Conservation (phyloP, 306 rosid genomes). For the Argentina anserina region DNA sequence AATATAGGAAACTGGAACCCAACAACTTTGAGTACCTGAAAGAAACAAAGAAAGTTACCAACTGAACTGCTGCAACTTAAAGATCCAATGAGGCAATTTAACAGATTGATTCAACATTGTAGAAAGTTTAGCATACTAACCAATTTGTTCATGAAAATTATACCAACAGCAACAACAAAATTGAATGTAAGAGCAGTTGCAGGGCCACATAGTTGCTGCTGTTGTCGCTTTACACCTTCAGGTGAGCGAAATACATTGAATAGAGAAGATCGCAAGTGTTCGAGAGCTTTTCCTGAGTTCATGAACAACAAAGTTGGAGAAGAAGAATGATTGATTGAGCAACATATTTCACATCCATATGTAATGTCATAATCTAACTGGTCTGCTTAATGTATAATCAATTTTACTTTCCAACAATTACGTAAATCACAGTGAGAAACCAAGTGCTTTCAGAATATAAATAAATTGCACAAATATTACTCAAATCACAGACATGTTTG, state of each 20-base stretch:
- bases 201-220: slow-evolving; percentile 66
- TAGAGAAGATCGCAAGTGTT: slow-evolving; percentile 57
- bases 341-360: background rate
- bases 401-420: background rate
- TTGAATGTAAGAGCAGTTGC: slow-evolving; percentile 72
- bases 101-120: slow-evolving; percentile 7
- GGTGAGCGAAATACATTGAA: slow-evolving; percentile 57
- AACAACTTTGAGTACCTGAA: slow-evolving; percentile 76
- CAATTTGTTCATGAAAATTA: slow-evolving; percentile 83
- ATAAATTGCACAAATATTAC: background rate
- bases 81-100: slow-evolving; percentile 10
- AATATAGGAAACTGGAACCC: slow-evolving; percentile 70
- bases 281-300: slow-evolving; percentile 61
- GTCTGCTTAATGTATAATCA: background rate
- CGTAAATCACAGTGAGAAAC: background rate
- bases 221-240: slow-evolving; percentile 69
- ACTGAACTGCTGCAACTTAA: slow-evolving; percentile 16
- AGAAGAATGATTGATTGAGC: slow-evolving; percentile 4
- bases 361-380: background rate
- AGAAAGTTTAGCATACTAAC: slow-evolving; percentile 40
- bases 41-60: slow-evolving; percentile 19
- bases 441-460: background rate
- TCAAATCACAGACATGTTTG: background rate
- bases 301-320: slow-evolving; percentile 3
- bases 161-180: slow-evolving; percentile 72